A percentile compares a stretch with the other conserved stretches of the same genome.
These are phyloP conservation scores for Podospora didyma DNA, from an alignment of 495 filamentous ascomycete species.

Conservation along the genomic window DNA sequence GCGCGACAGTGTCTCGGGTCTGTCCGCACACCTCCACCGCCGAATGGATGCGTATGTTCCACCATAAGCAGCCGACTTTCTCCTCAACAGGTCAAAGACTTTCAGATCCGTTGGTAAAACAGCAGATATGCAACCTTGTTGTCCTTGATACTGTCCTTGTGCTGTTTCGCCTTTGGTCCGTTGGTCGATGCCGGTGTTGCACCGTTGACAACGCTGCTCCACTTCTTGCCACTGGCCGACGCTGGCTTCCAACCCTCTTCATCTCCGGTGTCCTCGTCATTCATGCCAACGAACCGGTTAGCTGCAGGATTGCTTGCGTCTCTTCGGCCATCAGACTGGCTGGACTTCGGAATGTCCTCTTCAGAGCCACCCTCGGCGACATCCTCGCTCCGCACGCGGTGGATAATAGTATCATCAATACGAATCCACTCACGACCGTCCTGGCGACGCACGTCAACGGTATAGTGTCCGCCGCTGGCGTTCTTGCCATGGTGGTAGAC, in stretches of 20 bases:
- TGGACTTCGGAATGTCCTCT: constrained; percentile 65
- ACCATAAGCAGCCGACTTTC: not conserved
- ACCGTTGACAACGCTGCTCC: constrained; percentile 62
- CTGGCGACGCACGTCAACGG: constrained; percentile 90
- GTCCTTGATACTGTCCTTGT: constrained; percentile 74
- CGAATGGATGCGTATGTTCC: too few relatives aligned
- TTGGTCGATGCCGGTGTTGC: constrained; percentile 34
- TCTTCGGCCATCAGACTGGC: constrained; percentile 43
- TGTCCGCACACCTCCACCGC: too few relatives aligned
- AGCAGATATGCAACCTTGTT: constrained; percentile 96
- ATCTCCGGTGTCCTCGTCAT: constrained; percentile 62
- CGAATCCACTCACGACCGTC: constrained; percentile 93
- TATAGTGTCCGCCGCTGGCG: constrained; percentile 93
- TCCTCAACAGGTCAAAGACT: not conserved
- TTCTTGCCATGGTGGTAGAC: constrained; percentile 98
- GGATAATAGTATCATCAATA: constrained; percentile 88
- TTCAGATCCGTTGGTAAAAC: constrained; percentile 79
- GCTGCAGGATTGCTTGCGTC: constrained; percentile 25
- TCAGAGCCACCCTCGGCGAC: constrained; percentile 83
- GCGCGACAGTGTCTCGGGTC: too few relatives aligned
- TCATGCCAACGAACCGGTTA: constrained; percentile 68
- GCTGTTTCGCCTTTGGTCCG: constrained; percentile 58
- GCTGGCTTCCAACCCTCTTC: constrained; percentile 86
- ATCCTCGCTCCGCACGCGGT: constrained; percentile 80
- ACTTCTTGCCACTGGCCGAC: constrained; percentile 63